Percentiles rank a stretch among this genome's conserved stretches.
These are phyloP conservation scores for Epithele typhae DNA, from an alignment of 768 basidiomycete species.

Conservation along the genomic window DNA sequence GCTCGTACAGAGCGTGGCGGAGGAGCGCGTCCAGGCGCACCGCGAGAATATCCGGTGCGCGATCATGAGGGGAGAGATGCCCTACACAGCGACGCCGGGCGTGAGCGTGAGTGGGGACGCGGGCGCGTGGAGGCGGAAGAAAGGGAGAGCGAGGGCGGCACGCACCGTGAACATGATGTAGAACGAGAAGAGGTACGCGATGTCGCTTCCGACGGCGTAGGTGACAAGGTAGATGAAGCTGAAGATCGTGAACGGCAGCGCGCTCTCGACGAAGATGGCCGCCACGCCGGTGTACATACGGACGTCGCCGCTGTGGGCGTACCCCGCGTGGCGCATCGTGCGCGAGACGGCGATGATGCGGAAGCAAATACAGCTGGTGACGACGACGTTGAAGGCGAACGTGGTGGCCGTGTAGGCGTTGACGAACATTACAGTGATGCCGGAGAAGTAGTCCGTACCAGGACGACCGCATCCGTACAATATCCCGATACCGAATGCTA, in stretches of 20 bases:
- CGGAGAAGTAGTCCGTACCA: slow-evolving; percentile 37
- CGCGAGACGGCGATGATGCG: slow-evolving; percentile 33
- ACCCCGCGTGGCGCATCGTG: slow-evolving; percentile 16
- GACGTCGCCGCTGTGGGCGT: slow-evolving; percentile 20
- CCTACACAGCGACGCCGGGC: slow-evolving; percentile 13
- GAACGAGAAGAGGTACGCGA: slow-evolving; percentile 35
- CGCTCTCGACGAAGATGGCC: slow-evolving; percentile 37
- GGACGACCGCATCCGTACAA: slow-evolving; percentile 36
- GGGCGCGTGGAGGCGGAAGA: neutral
- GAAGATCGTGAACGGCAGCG: slow-evolving; percentile 34
- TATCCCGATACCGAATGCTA: slow-evolving; percentile 38
- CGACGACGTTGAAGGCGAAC: slow-evolving; percentile 38
- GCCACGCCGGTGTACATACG: slow-evolving; percentile 34
- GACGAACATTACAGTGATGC: slow-evolving; percentile 34
- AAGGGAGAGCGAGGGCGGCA: slow-evolving; percentile 3
- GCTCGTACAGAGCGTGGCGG: too few relatives aligned
- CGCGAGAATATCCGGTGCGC: slow-evolving; percentile 30
- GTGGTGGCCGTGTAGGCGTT: slow-evolving; percentile 38
- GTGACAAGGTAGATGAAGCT: slow-evolving; percentile 37
- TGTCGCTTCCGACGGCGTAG: slow-evolving; percentile 31
- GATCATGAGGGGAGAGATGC: slow-evolving; percentile 32
- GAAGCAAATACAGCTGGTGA: slow-evolving; percentile 36
- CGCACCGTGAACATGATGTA: slow-evolving; percentile 40
- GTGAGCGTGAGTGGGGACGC: neutral
- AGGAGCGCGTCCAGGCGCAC: slow-evolving; percentile 28